Evolutionary conservation across 1,284 basidiomycete species (phyloP), one percentile per base, ranked within the genome.

Genomic region (Marasmius sp.): DNA sequence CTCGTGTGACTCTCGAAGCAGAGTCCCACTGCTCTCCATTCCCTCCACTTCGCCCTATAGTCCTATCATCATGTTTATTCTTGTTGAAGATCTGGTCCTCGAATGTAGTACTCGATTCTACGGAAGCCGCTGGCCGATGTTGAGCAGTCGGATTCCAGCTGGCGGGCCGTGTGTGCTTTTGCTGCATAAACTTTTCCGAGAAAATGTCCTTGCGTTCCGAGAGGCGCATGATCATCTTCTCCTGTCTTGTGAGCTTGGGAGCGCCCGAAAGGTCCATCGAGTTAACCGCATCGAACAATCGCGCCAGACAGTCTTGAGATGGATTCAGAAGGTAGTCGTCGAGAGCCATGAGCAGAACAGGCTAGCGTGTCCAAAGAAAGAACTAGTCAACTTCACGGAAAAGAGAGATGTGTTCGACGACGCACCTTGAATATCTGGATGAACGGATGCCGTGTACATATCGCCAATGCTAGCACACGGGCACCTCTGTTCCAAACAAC

Each of bases 341-440:
- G 38, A 99, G 83, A 1, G 97, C 97, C 69, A 98, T 89, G 0
- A 98, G 80, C 4, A 99, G 85, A 39, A 97, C 87, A 6, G 97
- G 96, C 94, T 96, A n/a, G 16, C 12, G 14, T 1, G 45, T 18
- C n/a, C 7, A 20, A 45, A 37, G 14, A 20, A 64, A 37, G 41
- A 64, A 64, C 61, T 41, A 61, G 37, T 47, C 34, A 45, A 16
- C n/a, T 3, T 34, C 27, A n/a, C 10, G 9, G 33, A 45, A 16
- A 20, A 39, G 61, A 20, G n/a, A 5, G 52, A 20, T 10, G 39
- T 16, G 41, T 12, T 10, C 36, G 47, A 10, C 18, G 18, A 73
- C 80, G 66, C 63, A 91, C 94, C 84, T 98, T 98, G 87, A 97
- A 99, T 70, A 98, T 94, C 69, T 98, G 94, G 63, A 99, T 95